Conservation (phyloP, 225 moss, liverwort and hornwort species). For the Pseudisothecium myosuroides region DNA sequence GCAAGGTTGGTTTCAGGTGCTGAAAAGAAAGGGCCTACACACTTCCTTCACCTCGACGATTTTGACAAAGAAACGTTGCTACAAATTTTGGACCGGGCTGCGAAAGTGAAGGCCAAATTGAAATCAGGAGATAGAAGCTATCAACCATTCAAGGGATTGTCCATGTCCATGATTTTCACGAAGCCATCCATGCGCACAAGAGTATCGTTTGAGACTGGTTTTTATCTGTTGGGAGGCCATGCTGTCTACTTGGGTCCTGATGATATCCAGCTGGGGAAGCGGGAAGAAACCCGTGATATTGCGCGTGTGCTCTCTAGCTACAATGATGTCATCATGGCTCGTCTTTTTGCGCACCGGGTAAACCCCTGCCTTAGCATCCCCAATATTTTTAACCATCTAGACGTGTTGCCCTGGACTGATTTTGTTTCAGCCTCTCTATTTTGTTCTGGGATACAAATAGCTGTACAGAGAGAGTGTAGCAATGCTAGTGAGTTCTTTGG, state of each 20-base stretch:
- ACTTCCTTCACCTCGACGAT: conserved; percentile 92
- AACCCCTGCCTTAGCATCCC: not conserved
- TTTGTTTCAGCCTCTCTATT: not conserved
- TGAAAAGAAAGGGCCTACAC: conserved; percentile 38
- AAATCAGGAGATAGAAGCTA: conserved; percentile 76
- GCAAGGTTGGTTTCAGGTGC: conserved; percentile 8
- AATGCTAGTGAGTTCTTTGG: not conserved
- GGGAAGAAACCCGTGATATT: conserved; percentile 91
- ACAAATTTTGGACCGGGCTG: conserved; percentile 62
- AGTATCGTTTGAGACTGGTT: conserved; percentile 96
- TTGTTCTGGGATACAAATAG: not conserved
- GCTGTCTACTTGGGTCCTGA: conserved; percentile 88
- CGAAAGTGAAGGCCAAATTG: conserved; percentile 69
- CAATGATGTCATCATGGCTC: conserved; percentile 91
- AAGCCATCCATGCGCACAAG: conserved; percentile 96
- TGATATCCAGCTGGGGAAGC: conserved; percentile 93
- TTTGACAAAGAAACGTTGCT: conserved; percentile 67
- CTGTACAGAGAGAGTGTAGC: not conserved
- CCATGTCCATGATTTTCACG: conserved; percentile 98
- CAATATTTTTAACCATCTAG: not conserved
- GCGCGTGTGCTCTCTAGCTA: conserved; percentile 91
- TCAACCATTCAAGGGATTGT: conserved; percentile 74
- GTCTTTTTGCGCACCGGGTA: conserved; percentile 93
- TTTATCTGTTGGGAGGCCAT: conserved; percentile 81
- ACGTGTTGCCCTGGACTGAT: not conserved